These are phyloP conservation scores for Testicularia cyperi DNA, from an alignment of 1,284 basidiomycete genomes.

Conservation along the genomic window DNA sequence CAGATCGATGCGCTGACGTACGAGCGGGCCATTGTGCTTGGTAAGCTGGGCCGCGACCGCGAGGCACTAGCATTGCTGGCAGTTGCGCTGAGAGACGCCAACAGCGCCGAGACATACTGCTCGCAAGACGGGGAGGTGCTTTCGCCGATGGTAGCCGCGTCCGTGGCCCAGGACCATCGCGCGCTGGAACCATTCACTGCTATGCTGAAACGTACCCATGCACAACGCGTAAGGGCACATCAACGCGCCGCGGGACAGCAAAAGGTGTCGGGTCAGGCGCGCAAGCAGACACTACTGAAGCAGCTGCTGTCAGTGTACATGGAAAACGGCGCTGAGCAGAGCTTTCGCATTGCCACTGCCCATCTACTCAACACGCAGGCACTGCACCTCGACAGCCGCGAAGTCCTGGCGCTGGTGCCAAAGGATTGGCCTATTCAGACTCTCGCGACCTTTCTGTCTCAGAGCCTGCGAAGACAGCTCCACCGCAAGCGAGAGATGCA, in stretches of 20 bases:
- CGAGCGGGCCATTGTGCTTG: constrained; percentile 44
- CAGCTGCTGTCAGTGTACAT: constrained; percentile 35
- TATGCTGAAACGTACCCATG: constrained; percentile 25
- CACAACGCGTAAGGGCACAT: constrained; percentile 22
- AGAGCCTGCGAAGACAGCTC: constrained; percentile 32
- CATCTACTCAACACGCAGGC: constrained; percentile 51
- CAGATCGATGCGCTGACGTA: constrained; percentile 13
- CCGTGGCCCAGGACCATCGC: constrained; percentile 27
- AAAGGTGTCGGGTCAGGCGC: constrained; percentile 2
- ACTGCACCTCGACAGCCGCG: constrained; percentile 31
- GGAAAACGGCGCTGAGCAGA: constrained; percentile 30
- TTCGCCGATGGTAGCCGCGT: constrained; percentile 32
- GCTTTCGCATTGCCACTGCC: constrained; percentile 38
- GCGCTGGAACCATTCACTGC: constrained; percentile 25
- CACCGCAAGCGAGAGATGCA: constrained; percentile 35
- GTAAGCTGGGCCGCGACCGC: constrained; percentile 35
- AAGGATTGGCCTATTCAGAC: constrained; percentile 41
- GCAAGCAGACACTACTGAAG: constrained; percentile 31
- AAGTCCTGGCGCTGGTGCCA: constrained; percentile 46
- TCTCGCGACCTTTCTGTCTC: constrained; percentile 46
- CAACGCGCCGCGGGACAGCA: constrained; percentile 11
- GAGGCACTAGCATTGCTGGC: constrained; percentile 47
- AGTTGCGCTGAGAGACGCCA: constrained; percentile 38
- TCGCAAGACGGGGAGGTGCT: constrained; percentile 43
- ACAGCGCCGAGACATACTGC: constrained; percentile 52